Evolutionary conservation across 2,329 filamentous ascomycete species (phyloP), one percentile per base, ranked within the genome.

Genomic region (Cercospora sp.): DNA sequence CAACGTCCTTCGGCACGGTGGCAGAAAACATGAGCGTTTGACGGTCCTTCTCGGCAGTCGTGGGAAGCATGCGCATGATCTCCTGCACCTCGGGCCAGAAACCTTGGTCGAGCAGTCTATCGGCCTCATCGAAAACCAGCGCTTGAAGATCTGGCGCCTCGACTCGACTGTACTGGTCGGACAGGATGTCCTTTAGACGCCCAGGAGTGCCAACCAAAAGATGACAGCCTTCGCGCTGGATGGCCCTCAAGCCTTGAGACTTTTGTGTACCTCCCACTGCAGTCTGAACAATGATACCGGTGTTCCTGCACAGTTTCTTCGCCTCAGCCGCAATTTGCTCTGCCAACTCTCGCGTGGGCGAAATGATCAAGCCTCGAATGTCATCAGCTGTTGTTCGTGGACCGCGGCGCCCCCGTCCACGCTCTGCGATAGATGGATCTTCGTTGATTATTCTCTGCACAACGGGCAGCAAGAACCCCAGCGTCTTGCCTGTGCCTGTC

Each of bases 1-100:
- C 89, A 55, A 99, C 94, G 70, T 93, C 88, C 68, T 86, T 86
- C 57, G 94, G 93, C 34, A 99, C 91, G 10, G 95, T 99, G 55
- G 95, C 95, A 13, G 94, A 98, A 80, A 97, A 97, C 80, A 99
- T 90, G 75, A 99, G 88, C 6, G 94, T 97, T 80, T 99, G 95
- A 61, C 94, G 89, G 64, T 90, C 85, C 69, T 90, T 87, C 63
- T 89, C 80, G 0, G 79, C 74, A 6, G 86, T 85, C 58, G 85
- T 81, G 3, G 94, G 94, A 9, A 97, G 76, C 40, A 79, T 72
- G 12, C 74, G 74, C 74, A 81, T 81, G 74, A 85, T 84, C 18
- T 83, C 77, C 40, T 82, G 79, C 65, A 85, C 83, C 70, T 84
- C 83, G 34, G 80, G 79, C 69, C 77, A 80, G 77, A 85, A 85